A percentile compares a stretch with the other conserved stretches of the same genome.
Evolutionary conservation across 78 protist genomes (phyloP).

Genomic region (Creolimax fragrantissima): DNA sequence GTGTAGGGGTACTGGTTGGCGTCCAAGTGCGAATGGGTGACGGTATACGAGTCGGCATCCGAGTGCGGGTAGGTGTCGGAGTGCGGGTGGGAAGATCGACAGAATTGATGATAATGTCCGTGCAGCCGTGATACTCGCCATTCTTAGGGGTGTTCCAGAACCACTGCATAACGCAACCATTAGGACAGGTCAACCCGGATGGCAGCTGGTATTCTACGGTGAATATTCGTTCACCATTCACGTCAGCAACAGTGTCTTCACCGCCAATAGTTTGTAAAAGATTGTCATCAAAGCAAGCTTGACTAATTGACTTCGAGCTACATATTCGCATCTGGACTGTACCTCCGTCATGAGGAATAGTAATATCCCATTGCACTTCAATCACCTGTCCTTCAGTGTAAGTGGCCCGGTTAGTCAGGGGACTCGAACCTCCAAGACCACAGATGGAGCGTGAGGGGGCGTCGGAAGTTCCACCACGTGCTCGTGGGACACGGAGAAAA

Average conservation of each 20-base stretch:
- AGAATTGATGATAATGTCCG: not conserved
- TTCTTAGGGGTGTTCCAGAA: not conserved
- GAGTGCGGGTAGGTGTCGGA: too few species aligned
- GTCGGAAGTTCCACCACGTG: not conserved
- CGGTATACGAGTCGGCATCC: too few species aligned
- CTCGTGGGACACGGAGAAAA: not conserved
- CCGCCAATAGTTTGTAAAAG: not conserved
- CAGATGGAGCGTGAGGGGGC: not conserved
- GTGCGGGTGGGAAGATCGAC: too few species aligned
- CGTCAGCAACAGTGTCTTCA: not conserved
- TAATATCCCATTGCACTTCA: not conserved
- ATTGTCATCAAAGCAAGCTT: conserved; percentile 2
- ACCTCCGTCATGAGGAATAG: not conserved
- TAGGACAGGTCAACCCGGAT: not conserved
- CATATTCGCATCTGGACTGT: not conserved
- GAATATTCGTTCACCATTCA: not conserved
- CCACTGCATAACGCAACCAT: not conserved
- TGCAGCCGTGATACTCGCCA: not conserved
- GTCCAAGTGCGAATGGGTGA: too few species aligned
- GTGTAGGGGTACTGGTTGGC: too few species aligned
- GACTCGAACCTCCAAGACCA: not conserved
- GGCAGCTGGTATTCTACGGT: not conserved
- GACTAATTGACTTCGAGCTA: not conserved
- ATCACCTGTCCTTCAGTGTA: not conserved
- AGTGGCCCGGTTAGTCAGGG: not conserved